These are phyloP conservation scores for Boletus smithii DNA, from an alignment of 1,284 basidiomycete genomes.

Conservation along the genomic window DNA sequence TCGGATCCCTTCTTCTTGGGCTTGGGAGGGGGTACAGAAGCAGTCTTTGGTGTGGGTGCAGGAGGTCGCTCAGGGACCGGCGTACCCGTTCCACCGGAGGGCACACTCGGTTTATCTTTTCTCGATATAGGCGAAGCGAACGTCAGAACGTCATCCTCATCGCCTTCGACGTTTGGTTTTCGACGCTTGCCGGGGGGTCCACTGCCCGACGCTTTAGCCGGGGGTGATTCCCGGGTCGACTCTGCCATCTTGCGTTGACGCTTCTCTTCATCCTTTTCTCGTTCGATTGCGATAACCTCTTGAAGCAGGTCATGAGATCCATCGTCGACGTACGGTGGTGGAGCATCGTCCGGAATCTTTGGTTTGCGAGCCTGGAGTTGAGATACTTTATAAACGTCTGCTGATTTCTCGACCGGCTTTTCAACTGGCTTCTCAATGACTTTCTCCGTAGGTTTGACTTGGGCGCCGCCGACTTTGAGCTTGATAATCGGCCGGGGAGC, in stretches of 20 bases:
- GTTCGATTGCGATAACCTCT: slow-evolving; percentile 77
- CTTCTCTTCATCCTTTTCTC: slow-evolving; percentile 53
- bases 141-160: slow-evolving; percentile 55
- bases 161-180: slow-evolving; percentile 47
- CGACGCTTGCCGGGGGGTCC: slow-evolving; percentile 50
- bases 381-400: slow-evolving; percentile 30
- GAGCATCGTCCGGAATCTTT: slow-evolving; percentile 50
- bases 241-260: slow-evolving; percentile 38
- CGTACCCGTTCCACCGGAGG: slow-evolving; percentile 20
- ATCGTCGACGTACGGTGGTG: slow-evolving; percentile 67
- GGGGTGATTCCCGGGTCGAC: slow-evolving; percentile 23
- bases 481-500: slow-evolving; percentile 57
- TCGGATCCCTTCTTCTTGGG: slow-evolving; percentile 43
- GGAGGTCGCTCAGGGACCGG: slow-evolving; percentile 29
- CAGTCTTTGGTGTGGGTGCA: slow-evolving; percentile 28
- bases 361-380: slow-evolving; percentile 47
- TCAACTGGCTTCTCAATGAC: slow-evolving; percentile 22
- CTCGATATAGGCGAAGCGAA: slow-evolving; percentile 57
- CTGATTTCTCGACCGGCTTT: slow-evolving; percentile 33
- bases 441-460: slow-evolving; percentile 31
- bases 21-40: slow-evolving; percentile 30
- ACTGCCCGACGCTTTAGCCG: slow-evolving; percentile 37
- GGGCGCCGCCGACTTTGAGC: slow-evolving; percentile 43
- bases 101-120: slow-evolving; percentile 46
- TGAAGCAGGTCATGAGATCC: slow-evolving; percentile 74